Conservation (phyloP, 208 protist genomes). For the Willaertia magna region DNA sequence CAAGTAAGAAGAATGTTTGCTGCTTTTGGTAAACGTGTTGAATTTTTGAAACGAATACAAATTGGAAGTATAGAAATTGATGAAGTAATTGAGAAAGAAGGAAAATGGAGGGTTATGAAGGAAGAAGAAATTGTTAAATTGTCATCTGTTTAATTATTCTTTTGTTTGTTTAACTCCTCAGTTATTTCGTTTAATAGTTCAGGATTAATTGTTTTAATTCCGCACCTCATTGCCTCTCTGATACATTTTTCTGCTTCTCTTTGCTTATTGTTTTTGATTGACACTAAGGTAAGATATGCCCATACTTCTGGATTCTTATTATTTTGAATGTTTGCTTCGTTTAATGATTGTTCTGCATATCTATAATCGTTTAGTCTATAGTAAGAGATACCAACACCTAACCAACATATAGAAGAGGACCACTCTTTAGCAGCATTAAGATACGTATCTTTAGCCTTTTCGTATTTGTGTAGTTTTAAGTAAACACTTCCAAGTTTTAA, state of each 20-base stretch:
- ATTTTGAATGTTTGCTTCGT: slow-evolving; percentile 65
- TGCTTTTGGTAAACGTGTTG: neutral
- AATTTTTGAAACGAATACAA: neutral
- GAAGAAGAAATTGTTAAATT: no score
- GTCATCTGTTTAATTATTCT: no score
- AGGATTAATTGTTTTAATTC: slow-evolving; percentile 45
- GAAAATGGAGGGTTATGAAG: no score
- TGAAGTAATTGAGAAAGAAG: no score
- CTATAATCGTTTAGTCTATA: slow-evolving; percentile 48
- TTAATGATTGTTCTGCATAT: slow-evolving; percentile 61
- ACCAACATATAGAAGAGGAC: slow-evolving; percentile 62
- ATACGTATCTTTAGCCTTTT: slow-evolving; percentile 55
- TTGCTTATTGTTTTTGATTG: slow-evolving; percentile 26
- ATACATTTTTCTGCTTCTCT: slow-evolving; percentile 48
- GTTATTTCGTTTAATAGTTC: neutral
- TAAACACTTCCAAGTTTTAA: slow-evolving; percentile 60
- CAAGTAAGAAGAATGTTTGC: slow-evolving; percentile 11
- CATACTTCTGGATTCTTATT: slow-evolving; percentile 62
- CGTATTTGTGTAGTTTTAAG: slow-evolving; percentile 45
- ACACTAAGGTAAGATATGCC: slow-evolving; percentile 58
- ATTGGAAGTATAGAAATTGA: no score
- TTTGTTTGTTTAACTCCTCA: no score
- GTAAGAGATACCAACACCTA: slow-evolving; percentile 62
- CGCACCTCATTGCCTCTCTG: slow-evolving; percentile 45
- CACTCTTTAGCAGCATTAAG: slow-evolving; percentile 50